These are phyloP conservation scores for Saccharomycopsis javanensis DNA, from an alignment of 805 yeast species.

Conservation along the genomic window DNA sequence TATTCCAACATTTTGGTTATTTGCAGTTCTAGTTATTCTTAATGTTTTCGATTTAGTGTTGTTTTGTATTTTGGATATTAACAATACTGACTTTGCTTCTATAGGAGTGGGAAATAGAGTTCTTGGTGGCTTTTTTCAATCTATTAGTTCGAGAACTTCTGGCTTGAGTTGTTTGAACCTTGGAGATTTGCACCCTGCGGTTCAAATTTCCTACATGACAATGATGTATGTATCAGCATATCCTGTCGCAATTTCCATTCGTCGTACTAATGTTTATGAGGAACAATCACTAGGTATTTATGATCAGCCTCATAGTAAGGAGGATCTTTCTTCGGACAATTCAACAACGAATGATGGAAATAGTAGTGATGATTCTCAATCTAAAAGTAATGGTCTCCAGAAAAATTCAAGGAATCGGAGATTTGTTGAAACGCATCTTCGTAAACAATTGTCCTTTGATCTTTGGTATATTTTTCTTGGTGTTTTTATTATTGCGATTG, in stretches of 20 bases:
- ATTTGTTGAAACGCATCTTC: constrained; percentile 77
- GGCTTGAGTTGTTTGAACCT: constrained; percentile 75
- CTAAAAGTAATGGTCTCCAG: constrained; percentile 1
- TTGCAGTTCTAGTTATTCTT: constrained; percentile 59
- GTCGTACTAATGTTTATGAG: constrained; percentile 96
- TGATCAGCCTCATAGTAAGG: constrained; percentile 23
- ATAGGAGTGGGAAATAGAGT: constrained; percentile 61
- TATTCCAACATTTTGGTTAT: constrained; percentile 91
- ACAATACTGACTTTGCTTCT: constrained; percentile 39
- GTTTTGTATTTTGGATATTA: constrained; percentile 69
- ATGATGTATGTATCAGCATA: constrained; percentile 98
- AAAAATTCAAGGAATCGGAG: constrained; percentile 31
- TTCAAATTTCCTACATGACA: constrained; percentile 84
- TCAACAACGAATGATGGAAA: constrained; percentile 2
- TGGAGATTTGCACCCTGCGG: constrained; percentile 70
- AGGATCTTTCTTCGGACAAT: constrained; percentile 5
- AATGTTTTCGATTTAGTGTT: constrained; percentile 73
- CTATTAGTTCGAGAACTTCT: constrained; percentile 88
- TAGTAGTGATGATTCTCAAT: constrained; percentile 3
- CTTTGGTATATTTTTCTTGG: constrained; percentile 90
- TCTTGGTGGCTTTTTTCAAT: constrained; percentile 80
- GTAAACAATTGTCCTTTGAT: constrained; percentile 88
- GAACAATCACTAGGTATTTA: constrained; percentile 96
- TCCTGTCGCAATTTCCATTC: constrained; percentile 91
- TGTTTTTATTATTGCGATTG: constrained; percentile 74